phyloP scores from a whole-genome alignment of 2,329 filamentous ascomycete species.

The Claviceps capensis region DNA sequence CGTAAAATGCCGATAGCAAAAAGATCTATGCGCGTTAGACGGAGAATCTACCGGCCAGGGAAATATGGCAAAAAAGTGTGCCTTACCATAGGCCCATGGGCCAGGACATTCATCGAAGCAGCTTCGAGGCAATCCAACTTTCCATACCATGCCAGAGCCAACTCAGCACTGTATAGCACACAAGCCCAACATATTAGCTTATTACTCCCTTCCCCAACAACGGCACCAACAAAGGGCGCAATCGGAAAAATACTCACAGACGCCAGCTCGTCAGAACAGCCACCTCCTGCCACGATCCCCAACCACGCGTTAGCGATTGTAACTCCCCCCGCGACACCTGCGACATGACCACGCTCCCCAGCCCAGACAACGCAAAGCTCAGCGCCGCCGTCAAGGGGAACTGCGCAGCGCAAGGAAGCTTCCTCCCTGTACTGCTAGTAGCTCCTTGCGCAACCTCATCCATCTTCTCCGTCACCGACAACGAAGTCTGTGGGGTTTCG shows the following conservation, averaged over 20 bases:
- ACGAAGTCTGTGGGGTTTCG: neutral
- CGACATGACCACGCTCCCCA: constrained; percentile 49
- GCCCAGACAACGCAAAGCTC: constrained; percentile 47
- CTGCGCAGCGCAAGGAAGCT: constrained; percentile 29
- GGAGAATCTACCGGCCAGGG: too few species aligned
- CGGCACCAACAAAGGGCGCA: neutral
- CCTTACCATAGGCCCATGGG: constrained; percentile 54
- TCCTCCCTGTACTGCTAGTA: constrained; percentile 5
- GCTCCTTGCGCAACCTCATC: constrained; percentile 2
- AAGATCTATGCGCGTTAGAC: constrained; percentile 37
- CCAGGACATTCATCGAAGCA: constrained; percentile 51
- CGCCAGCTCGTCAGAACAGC: constrained; percentile 38
- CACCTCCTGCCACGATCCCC: constrained; percentile 50
- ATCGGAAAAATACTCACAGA: constrained; percentile 28
- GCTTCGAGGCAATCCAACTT: constrained; percentile 63
- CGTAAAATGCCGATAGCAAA: constrained; percentile 67
- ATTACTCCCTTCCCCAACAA: constrained; percentile 4
- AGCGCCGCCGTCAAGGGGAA: constrained; percentile 40
- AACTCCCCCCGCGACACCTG: constrained; percentile 52
- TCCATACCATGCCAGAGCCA: constrained; percentile 59
- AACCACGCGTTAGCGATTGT: constrained; percentile 48
- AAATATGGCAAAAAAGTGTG: neutral
- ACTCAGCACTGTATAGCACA: constrained; percentile 39
- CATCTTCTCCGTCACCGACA: constrained; percentile 9
- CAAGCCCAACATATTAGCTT: neutral